Base-by-base conservation (phyloP, 352 stramenopile genomes). In the Pythium folliculosum region DNA sequence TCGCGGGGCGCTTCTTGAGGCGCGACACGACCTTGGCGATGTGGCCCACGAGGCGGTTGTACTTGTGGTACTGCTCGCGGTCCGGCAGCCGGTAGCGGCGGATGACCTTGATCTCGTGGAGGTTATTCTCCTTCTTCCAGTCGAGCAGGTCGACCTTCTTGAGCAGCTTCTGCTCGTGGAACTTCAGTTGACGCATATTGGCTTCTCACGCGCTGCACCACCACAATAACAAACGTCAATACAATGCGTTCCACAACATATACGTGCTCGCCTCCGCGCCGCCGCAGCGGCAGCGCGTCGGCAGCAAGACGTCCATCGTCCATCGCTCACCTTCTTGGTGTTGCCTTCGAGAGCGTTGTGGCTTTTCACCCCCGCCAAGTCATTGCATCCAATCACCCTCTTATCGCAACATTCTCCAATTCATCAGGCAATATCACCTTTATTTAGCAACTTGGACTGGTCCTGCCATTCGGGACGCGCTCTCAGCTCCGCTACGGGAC, bases 101-200 rank as follows among this genome's bases (percentile, higher is more conserved):
- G 60, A 98, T 95, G 35, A 99, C 96, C 78, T 99, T 97, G 57
- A 99, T 98, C 68, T 99, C 97, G 54, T 97, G 94, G 58, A 99
- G 80, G 73, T 99, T 99, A 73, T 99, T 97, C 71, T 99, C 97
- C 60, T 92, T 95, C 72, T 98, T 98, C 97, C 97, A 99, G 68
- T 99, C 93, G 67, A 99, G 93, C 63, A 99, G 88, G 70, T 99
- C 96, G 60, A 99, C 97, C 76, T 99, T 99, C 63, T 97, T 97
- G 9, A 99, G 84, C 35, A 99, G 89, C 84, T 99, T 99, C 82
- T 99, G 90, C 76, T 99, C 96, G 77, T 99, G 96, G 70, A 97
- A 92, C 70, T 98, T 98, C 30, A 99, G 80, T 70, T 97, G 89
- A 51, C 95, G 84, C 77, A 98, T 98, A 5, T 5, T 32, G 5